A percentile compares a stretch with the other conserved stretches of the same genome.
These are phyloP conservation scores for Centrapalus pauciflorus DNA, from an alignment of 129 eudicot genomes.

Conservation along the genomic window DNA sequence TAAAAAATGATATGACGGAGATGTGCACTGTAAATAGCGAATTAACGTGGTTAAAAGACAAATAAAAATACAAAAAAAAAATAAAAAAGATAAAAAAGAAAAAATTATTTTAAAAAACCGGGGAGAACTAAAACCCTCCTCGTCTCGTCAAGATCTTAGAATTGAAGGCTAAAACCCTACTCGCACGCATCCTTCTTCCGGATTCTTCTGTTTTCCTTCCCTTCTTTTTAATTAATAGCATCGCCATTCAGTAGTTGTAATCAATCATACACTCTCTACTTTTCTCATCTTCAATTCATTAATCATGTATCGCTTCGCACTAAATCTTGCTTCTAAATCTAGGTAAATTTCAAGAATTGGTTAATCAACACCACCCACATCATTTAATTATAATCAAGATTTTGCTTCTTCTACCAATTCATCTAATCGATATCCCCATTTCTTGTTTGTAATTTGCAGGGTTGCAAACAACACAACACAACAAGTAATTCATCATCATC, in stretches of 20 bases:
- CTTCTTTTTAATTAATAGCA: too few species aligned
- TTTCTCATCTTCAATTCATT: neutral
- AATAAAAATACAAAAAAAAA: too few species aligned
- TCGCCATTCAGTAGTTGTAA: too few species aligned
- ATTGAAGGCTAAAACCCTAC: conserved; percentile 20
- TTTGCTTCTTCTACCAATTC: neutral
- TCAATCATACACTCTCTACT: neutral
- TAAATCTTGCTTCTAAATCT: conserved; percentile 58
- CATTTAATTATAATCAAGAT: neutral
- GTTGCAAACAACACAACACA: conserved; percentile 41
- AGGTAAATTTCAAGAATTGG: conserved; percentile 24
- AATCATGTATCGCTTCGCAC: conserved; percentile 72
- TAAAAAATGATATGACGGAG: too few species aligned
- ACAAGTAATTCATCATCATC: conserved; percentile 24
- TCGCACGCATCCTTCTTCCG: conserved; percentile 13
- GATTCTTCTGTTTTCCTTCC: conserved; percentile 13
- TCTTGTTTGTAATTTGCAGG: conserved; percentile 26
- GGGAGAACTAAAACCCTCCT: conserved; percentile 1
- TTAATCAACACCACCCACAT: neutral
- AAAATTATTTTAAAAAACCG: too few species aligned
- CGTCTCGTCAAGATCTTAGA: neutral
- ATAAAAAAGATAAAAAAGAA: too few species aligned
- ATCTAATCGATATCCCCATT: conserved; percentile 14
- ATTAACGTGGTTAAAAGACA: too few species aligned
- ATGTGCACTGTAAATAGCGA: too few species aligned